phyloP scores from a whole-genome alignment of 2,329 filamentous ascomycete genomes.

The Neocatenulostroma microsporum region DNA sequence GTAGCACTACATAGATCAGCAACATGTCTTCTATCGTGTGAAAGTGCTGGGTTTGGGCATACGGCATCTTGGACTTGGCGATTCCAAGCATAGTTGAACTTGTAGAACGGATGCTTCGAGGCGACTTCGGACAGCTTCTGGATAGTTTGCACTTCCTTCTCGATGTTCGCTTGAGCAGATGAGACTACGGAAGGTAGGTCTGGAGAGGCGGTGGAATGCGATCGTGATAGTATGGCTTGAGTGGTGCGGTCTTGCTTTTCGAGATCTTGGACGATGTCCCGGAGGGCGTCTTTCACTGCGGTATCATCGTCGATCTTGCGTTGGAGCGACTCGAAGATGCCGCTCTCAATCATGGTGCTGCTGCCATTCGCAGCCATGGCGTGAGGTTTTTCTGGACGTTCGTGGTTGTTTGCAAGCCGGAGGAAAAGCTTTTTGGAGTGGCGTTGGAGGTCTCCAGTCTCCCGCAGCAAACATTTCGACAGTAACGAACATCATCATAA shows the following conservation, averaged over 20 bases:
- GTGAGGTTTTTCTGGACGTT: too few relatives aligned
- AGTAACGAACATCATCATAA: too few relatives aligned
- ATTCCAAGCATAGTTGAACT: conserved; percentile 86
- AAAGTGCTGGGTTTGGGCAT: too few relatives aligned
- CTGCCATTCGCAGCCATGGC: conserved; percentile 25
- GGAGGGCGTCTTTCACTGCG: conserved; percentile 71
- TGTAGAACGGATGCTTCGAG: conserved; percentile 91
- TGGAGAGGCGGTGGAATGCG: conserved; percentile 73
- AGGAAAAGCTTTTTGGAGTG: too few relatives aligned
- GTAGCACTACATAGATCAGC: conserved; percentile 38
- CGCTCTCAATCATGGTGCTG: conserved; percentile 33
- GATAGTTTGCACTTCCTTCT: conserved; percentile 64
- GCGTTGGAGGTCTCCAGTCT: too few relatives aligned
- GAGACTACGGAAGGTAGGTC: conserved; percentile 58
- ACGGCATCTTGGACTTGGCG: conserved; percentile 73
- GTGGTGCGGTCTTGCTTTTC: conserved; percentile 74
- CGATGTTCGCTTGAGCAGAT: conserved; percentile 62
- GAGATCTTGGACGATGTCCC: conserved; percentile 70
- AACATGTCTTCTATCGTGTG: too few relatives aligned
- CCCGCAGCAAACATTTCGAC: too few relatives aligned
- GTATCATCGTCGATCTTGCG: conserved; percentile 82
- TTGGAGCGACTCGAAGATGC: conserved; percentile 77
- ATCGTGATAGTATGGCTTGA: conserved; percentile 75
- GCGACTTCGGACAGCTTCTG: conserved; percentile 63
- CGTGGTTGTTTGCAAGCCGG: too few relatives aligned